Evolutionary conservation across 1,284 basidiomycete species (phyloP), one percentile per base, ranked within the genome.

Genomic region (Leucoagaricus sp.): DNA sequence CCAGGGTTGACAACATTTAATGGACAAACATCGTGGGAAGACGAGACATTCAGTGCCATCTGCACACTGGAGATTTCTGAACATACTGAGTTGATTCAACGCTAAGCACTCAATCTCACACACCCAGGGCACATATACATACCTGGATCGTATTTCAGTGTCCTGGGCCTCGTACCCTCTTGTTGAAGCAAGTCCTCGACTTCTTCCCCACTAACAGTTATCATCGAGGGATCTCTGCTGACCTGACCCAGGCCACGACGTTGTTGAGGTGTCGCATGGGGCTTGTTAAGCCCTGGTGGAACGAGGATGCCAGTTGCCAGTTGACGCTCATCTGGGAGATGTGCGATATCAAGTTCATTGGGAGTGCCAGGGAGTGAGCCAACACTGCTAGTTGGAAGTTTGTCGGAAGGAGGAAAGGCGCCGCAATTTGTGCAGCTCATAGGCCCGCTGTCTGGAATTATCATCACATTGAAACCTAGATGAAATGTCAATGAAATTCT

Each of bases 311-410:
- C 28, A 3, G 9, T 17, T 2, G 41, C 12, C 23, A 19, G 40
- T 12, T 33, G 3, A n/a, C 49, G n/a, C 17, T 59, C 54, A 28
- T 59, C 58, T 13, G 58, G 58, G 1, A 49, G n/a, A 3, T 34
- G 12, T 19, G 46, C 58, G 13, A 56, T 50, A 21, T 44, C 36
- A 10, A 19, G 13, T 40, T 59, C 58, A 25, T 36, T 31, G 9
- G 49, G 34, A 19, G 50, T 57, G 12, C 55, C 58, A 40, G 58
- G 55, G 13, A 57, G 52, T n/a, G 55, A 60, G 5, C 55, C 55
- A 10, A 57, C 55, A 6, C 47, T 49, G 17, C 34, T 53, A 26
- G 6, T 19, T 1, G n/a, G 26, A 13, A 21, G 29, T 49, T 49
- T 33, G 21, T 33, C 47, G 4, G 47, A 31, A 19, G 29, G 19